Base-by-base conservation (phyloP, 2,329 filamentous ascomycete species). In the Colletotrichum limetticola region DNA sequence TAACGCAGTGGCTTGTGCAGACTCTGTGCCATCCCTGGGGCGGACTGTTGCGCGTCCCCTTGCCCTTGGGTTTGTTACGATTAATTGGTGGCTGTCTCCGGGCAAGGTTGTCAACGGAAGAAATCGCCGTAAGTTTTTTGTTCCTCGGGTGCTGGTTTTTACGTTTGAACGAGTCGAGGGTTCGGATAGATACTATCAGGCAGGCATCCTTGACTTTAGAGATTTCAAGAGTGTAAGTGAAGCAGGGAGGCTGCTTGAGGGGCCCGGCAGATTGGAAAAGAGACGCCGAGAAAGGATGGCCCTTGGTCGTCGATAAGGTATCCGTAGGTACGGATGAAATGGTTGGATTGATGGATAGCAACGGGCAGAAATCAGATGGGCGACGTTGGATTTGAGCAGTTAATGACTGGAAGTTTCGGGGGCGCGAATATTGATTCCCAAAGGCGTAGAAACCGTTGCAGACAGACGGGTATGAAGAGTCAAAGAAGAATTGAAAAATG, bases 171-270 rank as follows among this genome's bases (percentile, higher is more conserved):
- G n/a, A 24, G 12, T 35, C 30, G 11, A 14, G 32, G 32, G 46
- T n/a, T 56, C n/a, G 14, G 12, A 19, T 26, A 35, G 26, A 35
- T 19, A 16, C 11, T 42, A 11, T 22, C 11, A 26, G 14, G 32
- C 26, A 26, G 22, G 32, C 12, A 66, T 56, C 55, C 28, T 30
- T 32, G 65, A 26, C 22, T 28, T 35, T 16, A 30, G 37, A 56
- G 32, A 35, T 56, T 69, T 52, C 46, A 9, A 49, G 26, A 56
- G 9, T 26, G 12, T 16, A 37, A 22, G 32, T 16, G 4, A 32
- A 65, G 24, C 66, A 64, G 42, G 70, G 66, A 59, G 42, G 26
- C 12, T 72, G 70, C 70, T 55, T 69, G 66, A 16, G 30, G 26
- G 14, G 22, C 32, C 53, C 53, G 65, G 64, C 58, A 62, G 37